Evolutionary conservation across 192 early-diverging fungal species (phyloP).

Genomic region (Podila clonocystis): DNA sequence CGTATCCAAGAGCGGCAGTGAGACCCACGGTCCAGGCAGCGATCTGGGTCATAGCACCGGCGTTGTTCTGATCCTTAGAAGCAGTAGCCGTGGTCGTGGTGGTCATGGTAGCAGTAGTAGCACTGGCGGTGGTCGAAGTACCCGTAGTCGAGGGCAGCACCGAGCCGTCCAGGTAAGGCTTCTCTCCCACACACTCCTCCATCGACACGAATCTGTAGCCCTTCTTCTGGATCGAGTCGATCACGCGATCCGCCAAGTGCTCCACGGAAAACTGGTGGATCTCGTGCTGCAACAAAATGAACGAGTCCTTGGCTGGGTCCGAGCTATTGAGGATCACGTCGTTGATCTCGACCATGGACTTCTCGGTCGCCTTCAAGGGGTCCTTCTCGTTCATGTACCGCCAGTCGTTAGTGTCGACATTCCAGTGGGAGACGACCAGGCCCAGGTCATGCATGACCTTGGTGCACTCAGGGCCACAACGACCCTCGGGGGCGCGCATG

Average conservation of each 20-base stretch:
- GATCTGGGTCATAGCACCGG: conserved; percentile 5
- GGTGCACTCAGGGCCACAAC: conserved; percentile 29
- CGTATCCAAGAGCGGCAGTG: conserved; percentile 21
- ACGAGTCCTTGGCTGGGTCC: conserved; percentile 41
- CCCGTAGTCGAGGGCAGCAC: background rate
- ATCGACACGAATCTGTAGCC: conserved; percentile 52
- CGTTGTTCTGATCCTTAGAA: conserved; percentile 11
- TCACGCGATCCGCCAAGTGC: conserved; percentile 31
- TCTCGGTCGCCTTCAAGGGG: background rate
- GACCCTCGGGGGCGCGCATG: conserved; percentile 69
- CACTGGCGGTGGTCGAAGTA: background rate
- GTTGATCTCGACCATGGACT: conserved; percentile 35
- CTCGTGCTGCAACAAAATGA: conserved; percentile 54
- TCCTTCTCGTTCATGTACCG: conserved; percentile 11
- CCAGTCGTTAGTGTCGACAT: conserved; percentile 55
- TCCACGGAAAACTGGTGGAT: conserved; percentile 51
- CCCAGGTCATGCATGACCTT: conserved; percentile 39
- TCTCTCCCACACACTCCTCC: conserved; percentile 50
- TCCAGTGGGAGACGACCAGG: conserved; percentile 50
- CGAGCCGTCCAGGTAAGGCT: conserved; percentile 32
- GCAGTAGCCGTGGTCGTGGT: background rate
- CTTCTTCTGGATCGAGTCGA: conserved; percentile 36
- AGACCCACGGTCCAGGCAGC: conserved; percentile 40
- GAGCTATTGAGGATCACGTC: conserved; percentile 18
- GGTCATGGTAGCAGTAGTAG: background rate